Evolutionary conservation across 331 rosid species (phyloP).

Genomic region (Telfairia occidentalis): DNA sequence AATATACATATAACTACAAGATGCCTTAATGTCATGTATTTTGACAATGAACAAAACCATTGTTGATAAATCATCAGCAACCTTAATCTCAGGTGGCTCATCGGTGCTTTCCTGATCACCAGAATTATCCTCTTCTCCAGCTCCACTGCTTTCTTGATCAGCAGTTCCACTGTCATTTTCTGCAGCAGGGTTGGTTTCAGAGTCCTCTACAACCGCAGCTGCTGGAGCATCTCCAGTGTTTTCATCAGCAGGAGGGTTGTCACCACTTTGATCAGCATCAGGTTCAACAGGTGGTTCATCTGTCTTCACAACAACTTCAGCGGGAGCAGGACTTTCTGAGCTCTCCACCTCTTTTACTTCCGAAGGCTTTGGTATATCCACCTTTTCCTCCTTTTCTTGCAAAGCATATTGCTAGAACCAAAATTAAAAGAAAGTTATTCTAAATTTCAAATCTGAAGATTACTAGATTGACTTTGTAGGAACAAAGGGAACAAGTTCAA

Average conservation of each 20-base stretch:
- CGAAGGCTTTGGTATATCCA: slow-evolving; percentile 27
- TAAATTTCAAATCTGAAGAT: background rate
- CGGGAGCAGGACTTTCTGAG: slow-evolving; percentile 3
- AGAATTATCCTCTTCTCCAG: slow-evolving; percentile 35
- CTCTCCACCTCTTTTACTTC: slow-evolving; percentile 40
- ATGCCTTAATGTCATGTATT: background rate
- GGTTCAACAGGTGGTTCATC: slow-evolving; percentile 21
- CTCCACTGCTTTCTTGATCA: slow-evolving; percentile 42
- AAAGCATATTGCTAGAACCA: slow-evolving; percentile 49
- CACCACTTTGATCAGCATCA: slow-evolving; percentile 17
- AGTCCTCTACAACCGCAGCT: slow-evolving; percentile 21
- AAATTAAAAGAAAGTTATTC: slow-evolving; percentile 3
- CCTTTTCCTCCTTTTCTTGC: slow-evolving; percentile 42
- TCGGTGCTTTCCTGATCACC: slow-evolving; percentile 46
- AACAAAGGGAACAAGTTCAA: background rate
- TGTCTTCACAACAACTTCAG: slow-evolving; percentile 23
- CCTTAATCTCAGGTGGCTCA: slow-evolving; percentile 70
- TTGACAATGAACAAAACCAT: background rate
- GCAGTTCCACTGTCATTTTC: slow-evolving; percentile 20
- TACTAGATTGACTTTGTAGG: background rate
- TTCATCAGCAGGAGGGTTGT: slow-evolving; percentile 20
- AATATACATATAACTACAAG: background rate
- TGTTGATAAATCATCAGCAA: slow-evolving; percentile 13
- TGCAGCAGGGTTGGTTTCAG: slow-evolving; percentile 8
- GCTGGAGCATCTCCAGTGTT: slow-evolving; percentile 36